Conservation (phyloP, 1,284 basidiomycete species). For the Taiwanofungus camphoratus region DNA sequence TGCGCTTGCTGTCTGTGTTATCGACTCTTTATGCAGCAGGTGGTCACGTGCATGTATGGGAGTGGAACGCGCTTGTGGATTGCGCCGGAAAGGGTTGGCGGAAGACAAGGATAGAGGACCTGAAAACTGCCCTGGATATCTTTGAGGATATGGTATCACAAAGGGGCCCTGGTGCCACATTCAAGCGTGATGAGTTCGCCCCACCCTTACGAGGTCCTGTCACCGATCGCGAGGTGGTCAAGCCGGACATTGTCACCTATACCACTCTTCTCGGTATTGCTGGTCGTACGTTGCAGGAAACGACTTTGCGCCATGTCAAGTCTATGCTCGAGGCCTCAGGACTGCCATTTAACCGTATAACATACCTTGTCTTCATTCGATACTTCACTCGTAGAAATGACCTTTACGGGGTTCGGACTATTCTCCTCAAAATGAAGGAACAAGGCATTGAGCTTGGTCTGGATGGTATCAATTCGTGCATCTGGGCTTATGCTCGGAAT, state of each 20-base stretch:
- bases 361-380: slow-evolving; percentile 53
- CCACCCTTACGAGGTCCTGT: slow-evolving; percentile 4
- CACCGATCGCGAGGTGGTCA: slow-evolving; percentile 9
- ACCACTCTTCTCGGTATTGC: slow-evolving; percentile 64
- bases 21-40: slow-evolving; percentile 46
- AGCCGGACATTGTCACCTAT: slow-evolving; percentile 63
- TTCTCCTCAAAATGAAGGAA: slow-evolving; percentile 44
- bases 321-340: slow-evolving; percentile 47
- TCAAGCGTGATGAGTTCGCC: slow-evolving; percentile 16
- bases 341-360: slow-evolving; percentile 50
- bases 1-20: slow-evolving; percentile 59
- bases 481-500: slow-evolving; percentile 59
- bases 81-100: slow-evolving; percentile 63
- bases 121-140: slow-evolving; percentile 53
- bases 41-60: slow-evolving; percentile 47
- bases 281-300: slow-evolving; percentile 39
- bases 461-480: slow-evolving; percentile 59
- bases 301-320: slow-evolving; percentile 45
- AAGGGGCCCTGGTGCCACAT: slow-evolving; percentile 38
- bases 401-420: slow-evolving; percentile 48
- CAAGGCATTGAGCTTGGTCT: slow-evolving; percentile 49
- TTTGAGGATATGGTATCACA: slow-evolving; percentile 51
- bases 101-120: slow-evolving; percentile 48
- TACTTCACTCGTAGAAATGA: slow-evolving; percentile 45
- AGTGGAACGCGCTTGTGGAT: slow-evolving; percentile 73